A percentile compares a stretch with the other conserved stretches of the same genome.
Conservation (phyloP, 805 yeast species). For the Saccharomyces mikatae region DNA sequence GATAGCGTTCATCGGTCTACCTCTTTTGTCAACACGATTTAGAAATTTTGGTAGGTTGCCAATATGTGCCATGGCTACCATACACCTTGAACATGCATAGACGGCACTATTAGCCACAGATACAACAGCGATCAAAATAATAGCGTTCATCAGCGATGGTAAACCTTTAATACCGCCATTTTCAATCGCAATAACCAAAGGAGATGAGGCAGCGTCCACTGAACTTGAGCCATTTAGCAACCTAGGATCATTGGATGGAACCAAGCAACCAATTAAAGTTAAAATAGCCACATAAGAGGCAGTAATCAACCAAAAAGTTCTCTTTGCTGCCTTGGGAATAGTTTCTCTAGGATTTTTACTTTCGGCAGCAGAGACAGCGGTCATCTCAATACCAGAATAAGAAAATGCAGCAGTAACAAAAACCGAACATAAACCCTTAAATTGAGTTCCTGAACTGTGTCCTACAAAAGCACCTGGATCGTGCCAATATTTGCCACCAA, state of each 20-base stretch:
- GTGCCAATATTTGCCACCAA: conserved; percentile 41
- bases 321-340: conserved; percentile 68
- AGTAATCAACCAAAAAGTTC: conserved; percentile 75
- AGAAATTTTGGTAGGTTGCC: conserved; percentile 54
- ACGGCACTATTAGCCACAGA: conserved; percentile 71
- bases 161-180: conserved; percentile 60
- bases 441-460: conserved; percentile 30
- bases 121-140: conserved; percentile 56
- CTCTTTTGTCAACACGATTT: conserved; percentile 65
- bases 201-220: conserved; percentile 59
- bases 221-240: conserved; percentile 42
- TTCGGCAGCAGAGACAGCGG: conserved; percentile 73
- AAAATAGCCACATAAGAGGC: conserved; percentile 58
- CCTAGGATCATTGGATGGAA: conserved; percentile 44
- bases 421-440: conserved; percentile 46
- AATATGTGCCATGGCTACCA: conserved; percentile 59
- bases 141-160: conserved; percentile 65
- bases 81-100: conserved; percentile 61
- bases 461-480: conserved; percentile 59
- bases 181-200: conserved; percentile 64
- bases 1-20: conserved; percentile 72
- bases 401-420: conserved; percentile 56
- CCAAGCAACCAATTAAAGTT: conserved; percentile 56
- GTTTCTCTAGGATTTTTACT: conserved; percentile 57
- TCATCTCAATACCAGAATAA: conserved; percentile 67